These are phyloP conservation scores for Syzygium malaccense DNA, from an alignment of 441 rosid genomes.

Conservation along the genomic window DNA sequence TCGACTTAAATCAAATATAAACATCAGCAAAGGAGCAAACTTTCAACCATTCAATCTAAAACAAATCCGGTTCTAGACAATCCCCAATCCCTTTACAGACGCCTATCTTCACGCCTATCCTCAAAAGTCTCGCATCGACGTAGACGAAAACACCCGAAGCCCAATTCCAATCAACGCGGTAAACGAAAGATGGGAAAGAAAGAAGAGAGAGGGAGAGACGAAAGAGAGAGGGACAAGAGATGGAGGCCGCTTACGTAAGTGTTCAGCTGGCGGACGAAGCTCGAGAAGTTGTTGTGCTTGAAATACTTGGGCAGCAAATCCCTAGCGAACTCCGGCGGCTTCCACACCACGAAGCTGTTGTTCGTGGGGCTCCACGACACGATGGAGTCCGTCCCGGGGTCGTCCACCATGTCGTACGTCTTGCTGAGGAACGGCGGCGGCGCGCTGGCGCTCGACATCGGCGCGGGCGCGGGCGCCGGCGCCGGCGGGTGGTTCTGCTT, in stretches of 20 bases:
- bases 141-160: not conserved
- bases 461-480: slow-evolving; percentile 52
- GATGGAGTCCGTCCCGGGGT: slow-evolving; percentile 58
- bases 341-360: slow-evolving; percentile 96
- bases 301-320: slow-evolving; percentile 87
- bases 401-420: slow-evolving; percentile 97
- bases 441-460: slow-evolving; percentile 44
- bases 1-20: not conserved
- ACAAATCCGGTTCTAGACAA: not conserved
- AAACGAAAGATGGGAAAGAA: not conserved
- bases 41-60: not conserved
- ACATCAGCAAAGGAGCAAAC: not conserved
- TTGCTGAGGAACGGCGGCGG: slow-evolving; percentile 96
- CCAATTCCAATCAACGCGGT: not conserved
- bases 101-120: not conserved
- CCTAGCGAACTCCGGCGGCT: slow-evolving; percentile 81
- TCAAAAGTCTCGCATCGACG: not conserved
- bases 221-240: not conserved
- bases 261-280: slow-evolving; percentile 92
- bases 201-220: not conserved
- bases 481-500: slow-evolving; percentile 13
- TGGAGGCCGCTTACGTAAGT: slow-evolving; percentile 54
- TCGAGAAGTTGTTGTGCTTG: slow-evolving; percentile 92
- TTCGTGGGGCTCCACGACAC: slow-evolving; percentile 79
- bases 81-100: not conserved